These are phyloP conservation scores for Aspergillus brunneoviolaceus DNA, from an alignment of 2,329 filamentous ascomycete species.

Conservation along the genomic window DNA sequence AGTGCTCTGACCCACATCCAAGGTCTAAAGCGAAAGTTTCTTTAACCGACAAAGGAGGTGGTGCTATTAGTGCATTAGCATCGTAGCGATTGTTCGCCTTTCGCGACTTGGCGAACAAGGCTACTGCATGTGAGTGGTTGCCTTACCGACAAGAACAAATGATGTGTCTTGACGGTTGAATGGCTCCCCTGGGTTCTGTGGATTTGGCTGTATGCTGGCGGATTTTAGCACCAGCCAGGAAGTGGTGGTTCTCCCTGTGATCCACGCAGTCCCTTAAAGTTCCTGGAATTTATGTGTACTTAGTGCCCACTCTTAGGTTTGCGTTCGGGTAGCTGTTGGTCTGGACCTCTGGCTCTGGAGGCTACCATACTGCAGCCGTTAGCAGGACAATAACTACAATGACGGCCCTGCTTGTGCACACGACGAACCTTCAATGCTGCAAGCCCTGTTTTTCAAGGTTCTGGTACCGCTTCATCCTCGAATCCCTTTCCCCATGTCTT, in stretches of 20 bases:
- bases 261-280: background rate
- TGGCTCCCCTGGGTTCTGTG: background rate
- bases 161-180: conserved; percentile 16
- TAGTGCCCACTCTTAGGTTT: background rate
- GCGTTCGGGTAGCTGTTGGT: background rate
- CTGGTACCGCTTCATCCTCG: background rate
- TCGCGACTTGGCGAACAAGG: conserved; percentile 6
- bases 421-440: background rate
- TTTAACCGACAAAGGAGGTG: conserved; percentile 6
- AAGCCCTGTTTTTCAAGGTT: background rate
- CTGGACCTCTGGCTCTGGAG: background rate
- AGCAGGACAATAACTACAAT: background rate
- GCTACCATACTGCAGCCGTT: conserved; percentile 3
- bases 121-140: conserved; percentile 21
- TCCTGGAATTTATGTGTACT: conserved; percentile 10
- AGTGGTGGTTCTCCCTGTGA: background rate
- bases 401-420: conserved; percentile 1
- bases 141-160: conserved; percentile 14
- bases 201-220: conserved; percentile 1
- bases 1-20: background rate
- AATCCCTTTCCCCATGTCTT: background rate
- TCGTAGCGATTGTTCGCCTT: conserved; percentile 12
- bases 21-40: conserved; percentile 2
- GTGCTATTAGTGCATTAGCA: conserved; percentile 20
- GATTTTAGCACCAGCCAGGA: background rate